Evolutionary conservation across 805 yeast species (phyloP).

Genomic region (Torulaspora indica): DNA sequence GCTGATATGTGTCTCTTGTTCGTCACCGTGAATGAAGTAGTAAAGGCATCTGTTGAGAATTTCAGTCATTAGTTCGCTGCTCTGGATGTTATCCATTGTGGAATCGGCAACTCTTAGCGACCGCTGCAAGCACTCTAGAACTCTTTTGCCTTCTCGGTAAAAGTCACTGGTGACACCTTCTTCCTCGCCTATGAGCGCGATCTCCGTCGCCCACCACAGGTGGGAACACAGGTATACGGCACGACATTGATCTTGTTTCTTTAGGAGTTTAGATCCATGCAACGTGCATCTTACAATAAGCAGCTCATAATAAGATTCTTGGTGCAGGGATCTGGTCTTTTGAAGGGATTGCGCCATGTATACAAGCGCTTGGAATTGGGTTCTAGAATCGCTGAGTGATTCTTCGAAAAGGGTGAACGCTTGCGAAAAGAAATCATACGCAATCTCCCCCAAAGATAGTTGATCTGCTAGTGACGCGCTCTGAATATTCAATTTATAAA

Average conservation of each 20-base stretch:
- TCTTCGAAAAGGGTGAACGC: conserved; percentile 82
- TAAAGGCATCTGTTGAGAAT: conserved; percentile 81
- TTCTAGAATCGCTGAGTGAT: conserved; percentile 47
- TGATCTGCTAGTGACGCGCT: conserved; percentile 80
- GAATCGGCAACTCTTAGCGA: conserved; percentile 88
- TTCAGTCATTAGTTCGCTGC: conserved; percentile 82
- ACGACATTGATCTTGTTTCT: conserved; percentile 92
- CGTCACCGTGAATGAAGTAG: conserved; percentile 52
- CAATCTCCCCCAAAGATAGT: conserved; percentile 59
- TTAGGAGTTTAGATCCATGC: conserved; percentile 81
- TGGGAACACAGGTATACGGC: conserved; percentile 82
- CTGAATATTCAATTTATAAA: conserved; percentile 49
- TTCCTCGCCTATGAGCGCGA: conserved; percentile 43
- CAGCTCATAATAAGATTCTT: conserved; percentile 52
- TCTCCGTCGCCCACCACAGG: conserved; percentile 87
- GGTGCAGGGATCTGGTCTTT: conserved; percentile 46
- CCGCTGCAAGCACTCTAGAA: conserved; percentile 85
- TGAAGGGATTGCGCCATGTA: conserved; percentile 50
- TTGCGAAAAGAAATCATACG: conserved; percentile 85
- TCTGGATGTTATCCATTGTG: conserved; percentile 66
- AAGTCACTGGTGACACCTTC: conserved; percentile 41
- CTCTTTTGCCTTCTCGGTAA: conserved; percentile 59
- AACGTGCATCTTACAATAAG: conserved; percentile 80
- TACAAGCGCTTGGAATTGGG: conserved; percentile 50
- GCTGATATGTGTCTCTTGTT: conserved; percentile 44